These are phyloP conservation scores for Cutaneotrichosporon dermatis DNA, from an alignment of 1,284 basidiomycete genomes.

Conservation along the genomic window DNA sequence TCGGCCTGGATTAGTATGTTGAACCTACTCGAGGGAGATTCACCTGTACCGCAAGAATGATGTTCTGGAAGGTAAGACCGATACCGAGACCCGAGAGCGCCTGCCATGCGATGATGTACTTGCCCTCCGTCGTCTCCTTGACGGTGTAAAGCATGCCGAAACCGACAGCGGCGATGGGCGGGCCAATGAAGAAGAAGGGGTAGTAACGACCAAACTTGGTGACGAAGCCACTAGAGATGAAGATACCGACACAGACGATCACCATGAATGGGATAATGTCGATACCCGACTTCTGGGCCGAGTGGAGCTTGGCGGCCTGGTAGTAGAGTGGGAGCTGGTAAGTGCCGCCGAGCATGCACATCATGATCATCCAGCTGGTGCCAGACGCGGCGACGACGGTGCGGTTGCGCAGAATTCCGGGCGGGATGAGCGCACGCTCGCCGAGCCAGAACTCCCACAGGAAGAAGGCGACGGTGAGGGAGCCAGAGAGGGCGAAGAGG, in stretches of 20 bases:
- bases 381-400: slow-evolving; percentile 43
- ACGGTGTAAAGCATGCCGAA: slow-evolving; percentile 53
- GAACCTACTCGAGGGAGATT: background rate
- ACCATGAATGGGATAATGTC: slow-evolving; percentile 53
- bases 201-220: slow-evolving; percentile 49
- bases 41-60: slow-evolving; percentile 49
- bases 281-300: slow-evolving; percentile 51
- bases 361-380: slow-evolving; percentile 49
- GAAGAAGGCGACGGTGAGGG: slow-evolving; percentile 43
- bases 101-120: slow-evolving; percentile 51
- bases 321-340: slow-evolving; percentile 52
- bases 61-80: slow-evolving; percentile 42
- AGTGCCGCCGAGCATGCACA: slow-evolving; percentile 47
- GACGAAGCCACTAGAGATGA: slow-evolving; percentile 46
- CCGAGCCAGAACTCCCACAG: slow-evolving; percentile 47
- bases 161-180: slow-evolving; percentile 46
- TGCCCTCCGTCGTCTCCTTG: slow-evolving; percentile 36
- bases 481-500: slow-evolving; percentile 47
- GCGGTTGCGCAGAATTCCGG: slow-evolving; percentile 36
- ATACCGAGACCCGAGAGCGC: slow-evolving; percentile 50
- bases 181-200: slow-evolving; percentile 44
- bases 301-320: slow-evolving; percentile 45
- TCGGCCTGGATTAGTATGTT: slow-evolving; percentile 42
- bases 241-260: slow-evolving; percentile 45
- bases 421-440: slow-evolving; percentile 40